Evolutionary conservation across 176 grass and related monocot species (phyloP).

Genomic region (Microstegium vimineum): DNA sequence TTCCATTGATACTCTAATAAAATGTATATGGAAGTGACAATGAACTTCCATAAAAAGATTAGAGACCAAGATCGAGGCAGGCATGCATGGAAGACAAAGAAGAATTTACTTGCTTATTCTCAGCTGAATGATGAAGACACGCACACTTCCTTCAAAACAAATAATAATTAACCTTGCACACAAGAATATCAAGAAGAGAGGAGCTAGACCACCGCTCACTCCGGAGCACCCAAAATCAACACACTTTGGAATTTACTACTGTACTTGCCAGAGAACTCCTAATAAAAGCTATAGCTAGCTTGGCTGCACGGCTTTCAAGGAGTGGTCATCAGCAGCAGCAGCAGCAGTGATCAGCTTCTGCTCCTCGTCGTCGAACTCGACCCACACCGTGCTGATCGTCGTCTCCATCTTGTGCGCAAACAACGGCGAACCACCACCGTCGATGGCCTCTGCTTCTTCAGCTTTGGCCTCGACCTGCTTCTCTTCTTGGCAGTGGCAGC

Average conservation of each 20-base stretch:
- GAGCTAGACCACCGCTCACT: constrained; percentile 17
- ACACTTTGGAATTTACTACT: constrained; percentile 15
- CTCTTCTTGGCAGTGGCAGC: neutral
- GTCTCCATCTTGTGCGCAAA: constrained; percentile 66
- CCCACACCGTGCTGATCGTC: constrained; percentile 88
- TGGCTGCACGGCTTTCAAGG: constrained; percentile 8
- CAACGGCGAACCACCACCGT: neutral
- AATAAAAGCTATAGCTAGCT: constrained; percentile 25
- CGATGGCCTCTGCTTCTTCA: neutral
- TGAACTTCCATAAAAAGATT: neutral
- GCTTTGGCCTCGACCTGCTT: neutral
- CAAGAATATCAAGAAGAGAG: constrained; percentile 21
- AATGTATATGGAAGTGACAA: constrained; percentile 2
- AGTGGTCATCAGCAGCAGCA: neutral
- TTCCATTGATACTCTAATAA: neutral
- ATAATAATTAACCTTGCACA: constrained; percentile 42
- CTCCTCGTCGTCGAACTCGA: constrained; percentile 68
- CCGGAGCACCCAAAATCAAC: constrained; percentile 33
- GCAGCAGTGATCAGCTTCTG: neutral
- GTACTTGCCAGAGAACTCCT: constrained; percentile 24
- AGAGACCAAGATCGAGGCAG: neutral
- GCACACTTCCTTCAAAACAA: constrained; percentile 24
- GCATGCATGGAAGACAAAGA: neutral
- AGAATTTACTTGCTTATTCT: constrained; percentile 27
- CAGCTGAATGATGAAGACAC: constrained; percentile 31